These are phyloP conservation scores for Alternaria tenuissima DNA, from an alignment of 2,329 filamentous ascomycete genomes.

Conservation along the genomic window DNA sequence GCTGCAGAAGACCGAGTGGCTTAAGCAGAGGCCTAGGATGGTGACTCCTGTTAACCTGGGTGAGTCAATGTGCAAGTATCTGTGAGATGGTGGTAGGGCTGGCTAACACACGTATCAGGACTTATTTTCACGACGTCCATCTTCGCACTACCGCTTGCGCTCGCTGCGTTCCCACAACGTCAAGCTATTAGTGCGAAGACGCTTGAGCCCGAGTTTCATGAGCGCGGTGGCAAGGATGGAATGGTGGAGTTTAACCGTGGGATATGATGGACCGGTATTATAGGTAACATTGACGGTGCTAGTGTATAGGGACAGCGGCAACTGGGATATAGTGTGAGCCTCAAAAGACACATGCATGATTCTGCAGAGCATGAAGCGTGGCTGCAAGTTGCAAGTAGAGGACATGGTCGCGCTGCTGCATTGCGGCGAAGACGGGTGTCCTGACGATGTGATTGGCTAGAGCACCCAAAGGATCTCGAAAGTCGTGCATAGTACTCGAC, in stretches of 20 bases:
- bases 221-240: conserved; percentile 77
- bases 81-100: conserved; percentile 66
- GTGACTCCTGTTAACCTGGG: conserved; percentile 85
- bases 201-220: conserved; percentile 88
- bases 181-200: conserved; percentile 79
- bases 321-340: neutral
- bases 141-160: conserved; percentile 85
- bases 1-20: conserved; percentile 84
- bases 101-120: conserved; percentile 45
- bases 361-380: neutral
- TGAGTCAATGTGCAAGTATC: conserved; percentile 59
- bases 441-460: conserved; percentile 22
- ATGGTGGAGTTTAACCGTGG: conserved; percentile 97
- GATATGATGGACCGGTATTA: conserved; percentile 64
- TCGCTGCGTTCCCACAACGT: conserved; percentile 91
- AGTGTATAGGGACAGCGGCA: neutral
- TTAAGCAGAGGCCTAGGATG: conserved; percentile 77
- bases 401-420: neutral
- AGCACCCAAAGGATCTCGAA: conserved; percentile 8
- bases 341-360: neutral
- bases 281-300: conserved; percentile 1
- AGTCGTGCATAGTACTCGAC: neutral
- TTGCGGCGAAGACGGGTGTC: conserved; percentile 25
- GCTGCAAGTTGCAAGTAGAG: neutral
- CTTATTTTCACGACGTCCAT: conserved; percentile 88